Evolutionary conservation across 805 yeast genomes (phyloP), one percentile per base, ranked within the genome.

Genomic region (Candida michaelii): DNA sequence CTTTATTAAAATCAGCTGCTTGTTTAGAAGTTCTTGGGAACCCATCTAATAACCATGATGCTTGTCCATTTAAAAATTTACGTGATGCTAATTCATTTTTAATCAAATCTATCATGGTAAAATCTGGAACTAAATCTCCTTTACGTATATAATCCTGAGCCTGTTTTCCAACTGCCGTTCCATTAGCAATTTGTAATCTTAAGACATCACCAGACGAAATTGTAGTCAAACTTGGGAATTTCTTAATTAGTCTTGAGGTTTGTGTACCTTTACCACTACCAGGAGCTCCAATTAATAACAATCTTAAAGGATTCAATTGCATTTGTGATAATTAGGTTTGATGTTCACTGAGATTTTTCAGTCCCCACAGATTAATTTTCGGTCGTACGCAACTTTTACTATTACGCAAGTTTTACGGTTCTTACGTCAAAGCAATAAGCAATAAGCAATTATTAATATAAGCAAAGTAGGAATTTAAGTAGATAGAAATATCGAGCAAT

Each of bases 191-290:
- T 54, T 89, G 85, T 29, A 66, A 63, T 48, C 98, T 74, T 33
- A 90, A 66, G 4, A 89, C 65, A 62, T 90, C 97, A 2, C 98
- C 98, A 0, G 95, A 83, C 1, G 96, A 82, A 7, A 91, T 63
- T 0, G 91, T 68, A 11, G 71, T 59, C 16, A 90, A 61, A 4
- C 58, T 53, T 1, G 84, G 76, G 44, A 82, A 73, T 30, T 66
- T 62, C 39, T 76, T 74, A 45, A 83, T 59, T 4, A 90, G 67
- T 45, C 82, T 73, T 2, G 84, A 65, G 0, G 96, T 85, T 51
- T 85, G 86, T 0, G 98, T 90, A 1, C 97, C 97, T 59, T 90
- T 90, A 1, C 98, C 98, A 1, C 96, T 76, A 0, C 98, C 98
- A 0, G 98, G 98, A 0, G 97, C 96, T 3, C 97, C 97, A 18